A percentile compares a stretch with the other conserved stretches of the same genome.
Evolutionary conservation across 2,329 filamentous ascomycete species (phyloP).

Genomic region (Penicillium crustosum): DNA sequence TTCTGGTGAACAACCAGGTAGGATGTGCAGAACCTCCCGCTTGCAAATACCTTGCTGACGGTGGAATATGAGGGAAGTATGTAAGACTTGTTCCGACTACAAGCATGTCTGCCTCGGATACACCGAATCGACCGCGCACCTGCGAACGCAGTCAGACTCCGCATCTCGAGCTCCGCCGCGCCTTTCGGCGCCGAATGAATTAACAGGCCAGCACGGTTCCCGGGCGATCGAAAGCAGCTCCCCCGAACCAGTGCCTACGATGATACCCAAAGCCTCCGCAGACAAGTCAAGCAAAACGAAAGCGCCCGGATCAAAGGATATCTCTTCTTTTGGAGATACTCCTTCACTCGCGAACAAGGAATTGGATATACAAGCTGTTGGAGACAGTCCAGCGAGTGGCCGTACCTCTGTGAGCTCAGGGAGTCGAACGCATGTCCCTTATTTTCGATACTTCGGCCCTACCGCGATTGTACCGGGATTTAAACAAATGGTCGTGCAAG

Average conservation of each 20-base stretch:
- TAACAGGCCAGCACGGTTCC: slow-evolving; percentile 12
- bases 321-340: slow-evolving; percentile 16
- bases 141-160: slow-evolving; percentile 35
- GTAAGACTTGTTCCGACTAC: slow-evolving; percentile 71
- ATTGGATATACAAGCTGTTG: slow-evolving; percentile 24
- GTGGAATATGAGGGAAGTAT: slow-evolving; percentile 41
- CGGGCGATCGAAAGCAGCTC: slow-evolving; percentile 30
- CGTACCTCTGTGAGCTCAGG: slow-evolving; percentile 40
- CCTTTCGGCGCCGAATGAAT: slow-evolving; percentile 20
- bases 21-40: slow-evolving; percentile 6
- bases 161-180: slow-evolving; percentile 25
- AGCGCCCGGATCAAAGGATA: slow-evolving; percentile 20
- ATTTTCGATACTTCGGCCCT: slow-evolving; percentile 86
- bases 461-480: slow-evolving; percentile 90
- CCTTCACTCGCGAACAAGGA: slow-evolving; percentile 25
- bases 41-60: slow-evolving; percentile 7
- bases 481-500: slow-evolving; percentile 74
- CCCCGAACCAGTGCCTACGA: slow-evolving; percentile 22
- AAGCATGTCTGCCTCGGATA: slow-evolving; percentile 70
- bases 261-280: slow-evolving; percentile 3
- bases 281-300: slow-evolving; percentile 22
- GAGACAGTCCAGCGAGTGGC: slow-evolving; percentile 41
- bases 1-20: slow-evolving; percentile 67
- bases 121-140: slow-evolving; percentile 47
- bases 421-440: slow-evolving; percentile 62